phyloP scores from a whole-genome alignment of 108 stramenopile species.

The Heterococcus sp. region DNA sequence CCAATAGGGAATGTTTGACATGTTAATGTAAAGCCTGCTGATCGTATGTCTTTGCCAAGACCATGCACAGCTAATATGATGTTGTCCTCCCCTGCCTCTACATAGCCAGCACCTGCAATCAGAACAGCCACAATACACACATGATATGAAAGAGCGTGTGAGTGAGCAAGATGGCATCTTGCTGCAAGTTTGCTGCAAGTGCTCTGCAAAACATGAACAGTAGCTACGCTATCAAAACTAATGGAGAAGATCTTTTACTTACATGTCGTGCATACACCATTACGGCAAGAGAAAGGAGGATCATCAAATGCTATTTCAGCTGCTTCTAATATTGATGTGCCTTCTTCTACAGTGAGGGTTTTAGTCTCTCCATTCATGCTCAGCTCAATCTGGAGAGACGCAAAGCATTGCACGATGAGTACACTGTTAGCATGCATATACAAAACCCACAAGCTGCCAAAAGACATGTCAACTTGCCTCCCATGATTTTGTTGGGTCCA shows the following conservation, averaged over 20 bases:
- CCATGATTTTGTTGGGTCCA: not conserved
- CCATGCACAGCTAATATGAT: not conserved
- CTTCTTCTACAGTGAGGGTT: slow-evolving; percentile 1
- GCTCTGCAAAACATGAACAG: not conserved
- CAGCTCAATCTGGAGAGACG: not conserved
- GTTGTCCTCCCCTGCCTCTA: not conserved
- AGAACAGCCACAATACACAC: no score
- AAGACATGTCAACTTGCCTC: not conserved
- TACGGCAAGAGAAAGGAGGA: slow-evolving; percentile 1
- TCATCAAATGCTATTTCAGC: slow-evolving; percentile 2
- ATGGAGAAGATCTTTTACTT: not conserved
- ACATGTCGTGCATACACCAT: slow-evolving; percentile 9
- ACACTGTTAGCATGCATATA: not conserved
- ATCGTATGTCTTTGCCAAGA: not conserved
- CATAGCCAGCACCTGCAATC: not conserved
- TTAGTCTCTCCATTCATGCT: not conserved
- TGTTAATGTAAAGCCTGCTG: not conserved
- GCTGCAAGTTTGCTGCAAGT: not conserved
- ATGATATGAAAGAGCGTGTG: not conserved
- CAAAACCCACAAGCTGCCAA: not conserved
- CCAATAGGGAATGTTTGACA: slow-evolving; percentile 6
- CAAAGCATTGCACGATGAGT: not conserved
- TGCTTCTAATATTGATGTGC: slow-evolving; percentile 6
- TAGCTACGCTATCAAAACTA: not conserved
- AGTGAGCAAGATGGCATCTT: not conserved